Percentiles rank a stretch among this genome's conserved stretches.
Evolutionary conservation across 2,329 filamentous ascomycete species (phyloP).

Genomic region (Aschersonia sp.): DNA sequence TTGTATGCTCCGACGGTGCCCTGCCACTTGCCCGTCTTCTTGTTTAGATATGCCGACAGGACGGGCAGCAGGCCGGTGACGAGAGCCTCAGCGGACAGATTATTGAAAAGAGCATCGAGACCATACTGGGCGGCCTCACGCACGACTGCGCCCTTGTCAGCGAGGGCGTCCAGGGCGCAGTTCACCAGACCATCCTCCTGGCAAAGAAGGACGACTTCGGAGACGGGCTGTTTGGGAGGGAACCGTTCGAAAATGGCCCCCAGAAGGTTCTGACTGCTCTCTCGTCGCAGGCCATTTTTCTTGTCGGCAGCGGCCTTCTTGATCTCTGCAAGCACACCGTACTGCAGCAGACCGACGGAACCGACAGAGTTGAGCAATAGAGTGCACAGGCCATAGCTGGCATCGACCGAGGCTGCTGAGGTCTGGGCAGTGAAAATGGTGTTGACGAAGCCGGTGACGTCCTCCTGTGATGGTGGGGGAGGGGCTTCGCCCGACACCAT

Average conservation of each 20-base stretch:
- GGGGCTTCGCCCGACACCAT: conserved; percentile 32
- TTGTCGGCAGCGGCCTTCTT: conserved; percentile 77
- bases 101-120: conserved; percentile 72
- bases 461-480: conserved; percentile 48
- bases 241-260: conserved; percentile 89
- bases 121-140: conserved; percentile 89
- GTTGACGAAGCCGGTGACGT: conserved; percentile 48
- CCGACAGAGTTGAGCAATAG: conserved; percentile 39
- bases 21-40: conserved; percentile 91
- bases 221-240: conserved; percentile 59
- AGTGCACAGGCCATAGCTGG: conserved; percentile 46
- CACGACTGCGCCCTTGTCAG: conserved; percentile 81
- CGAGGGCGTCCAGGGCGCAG: conserved; percentile 66
- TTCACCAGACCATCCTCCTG: conserved; percentile 62
- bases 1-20: conserved; percentile 78
- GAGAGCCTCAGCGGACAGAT: conserved; percentile 68
- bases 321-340: conserved; percentile 39
- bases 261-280: conserved; percentile 88
- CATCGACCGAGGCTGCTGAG: conserved; percentile 54
- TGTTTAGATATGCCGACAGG: conserved; percentile 60
- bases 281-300: conserved; percentile 73
- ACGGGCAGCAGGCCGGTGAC: conserved; percentile 70
- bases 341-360: conserved; percentile 34
- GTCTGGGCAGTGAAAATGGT: conserved; percentile 55
- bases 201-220: conserved; percentile 70